These are phyloP conservation scores for Perilla frutescens DNA, from an alignment of 257 asterid species.

Conservation along the genomic window DNA sequence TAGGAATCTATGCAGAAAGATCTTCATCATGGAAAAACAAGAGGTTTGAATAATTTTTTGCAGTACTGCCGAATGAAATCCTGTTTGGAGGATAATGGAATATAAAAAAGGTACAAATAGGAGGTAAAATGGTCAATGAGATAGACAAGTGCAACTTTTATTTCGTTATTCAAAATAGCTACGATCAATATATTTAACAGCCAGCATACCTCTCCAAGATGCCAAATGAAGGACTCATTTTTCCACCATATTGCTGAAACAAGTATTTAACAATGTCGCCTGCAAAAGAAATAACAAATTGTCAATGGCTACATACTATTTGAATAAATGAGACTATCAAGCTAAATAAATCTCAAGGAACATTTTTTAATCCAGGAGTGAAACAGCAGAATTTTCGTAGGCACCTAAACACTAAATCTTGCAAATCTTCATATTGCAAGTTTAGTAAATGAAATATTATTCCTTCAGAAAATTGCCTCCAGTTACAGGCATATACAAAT, in stretches of 20 bases:
- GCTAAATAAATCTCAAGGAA: background rate
- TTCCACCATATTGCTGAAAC: slow-evolving; percentile 75
- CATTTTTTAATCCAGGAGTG: background rate
- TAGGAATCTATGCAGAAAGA: background rate
- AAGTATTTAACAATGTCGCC: slow-evolving; percentile 78
- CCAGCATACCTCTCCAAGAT: slow-evolving; percentile 66
- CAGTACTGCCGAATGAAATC: no score
- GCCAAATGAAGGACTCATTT: slow-evolving; percentile 65
- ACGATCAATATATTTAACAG: background rate
- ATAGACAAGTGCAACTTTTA: background rate
- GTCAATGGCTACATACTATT: slow-evolving; percentile 5
- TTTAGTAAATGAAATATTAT: background rate
- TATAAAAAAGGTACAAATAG: background rate
- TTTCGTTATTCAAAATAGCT: background rate
- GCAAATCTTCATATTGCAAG: background rate
- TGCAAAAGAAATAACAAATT: slow-evolving; percentile 32
- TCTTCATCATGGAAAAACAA: background rate
- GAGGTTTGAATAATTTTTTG: no score
- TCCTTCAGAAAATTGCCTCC: background rate
- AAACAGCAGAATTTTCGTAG: background rate
- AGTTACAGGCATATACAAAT: background rate
- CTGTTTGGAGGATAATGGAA: background rate
- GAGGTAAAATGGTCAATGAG: background rate
- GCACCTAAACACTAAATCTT: slow-evolving; percentile 20
- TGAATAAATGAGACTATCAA: background rate